Conservation (phyloP, 176 grass and related monocot genomes). For the Musa schizocarpa region DNA sequence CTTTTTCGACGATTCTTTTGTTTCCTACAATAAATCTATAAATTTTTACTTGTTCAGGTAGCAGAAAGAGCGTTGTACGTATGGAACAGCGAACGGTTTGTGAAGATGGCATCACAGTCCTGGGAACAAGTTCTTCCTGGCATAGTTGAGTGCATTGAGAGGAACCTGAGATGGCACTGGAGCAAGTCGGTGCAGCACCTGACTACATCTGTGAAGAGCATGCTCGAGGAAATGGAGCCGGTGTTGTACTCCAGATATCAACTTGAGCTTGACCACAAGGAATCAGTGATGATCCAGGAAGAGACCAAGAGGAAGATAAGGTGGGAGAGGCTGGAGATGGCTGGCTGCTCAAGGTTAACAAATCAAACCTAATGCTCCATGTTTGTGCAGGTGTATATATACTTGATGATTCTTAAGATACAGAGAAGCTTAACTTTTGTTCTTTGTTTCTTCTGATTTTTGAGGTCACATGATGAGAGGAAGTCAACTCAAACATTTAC, state of each 20-base stretch:
- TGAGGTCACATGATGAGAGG: too few species aligned
- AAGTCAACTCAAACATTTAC: too few species aligned
- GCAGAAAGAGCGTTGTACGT: slow-evolving; percentile 76
- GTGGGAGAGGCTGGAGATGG: slow-evolving; percentile 50
- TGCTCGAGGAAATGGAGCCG: slow-evolving; percentile 50
- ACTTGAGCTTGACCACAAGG: slow-evolving; percentile 22
- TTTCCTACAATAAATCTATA: not conserved
- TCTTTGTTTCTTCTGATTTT: too few species aligned
- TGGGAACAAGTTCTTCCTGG: slow-evolving; percentile 50
- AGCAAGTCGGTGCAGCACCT: slow-evolving; percentile 81
- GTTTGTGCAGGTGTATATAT: too few species aligned
- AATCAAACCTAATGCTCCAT: too few species aligned
- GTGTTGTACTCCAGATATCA: slow-evolving; percentile 42
- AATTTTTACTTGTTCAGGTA: slow-evolving; percentile 23
- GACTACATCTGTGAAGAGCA: slow-evolving; percentile 41
- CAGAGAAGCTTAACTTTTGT: too few species aligned
- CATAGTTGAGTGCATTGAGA: slow-evolving; percentile 52
- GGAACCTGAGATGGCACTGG: slow-evolving; percentile 69
- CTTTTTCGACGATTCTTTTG: too few species aligned
- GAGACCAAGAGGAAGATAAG: slow-evolving; percentile 28
- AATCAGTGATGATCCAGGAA: slow-evolving; percentile 11
- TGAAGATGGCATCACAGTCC: slow-evolving; percentile 43
- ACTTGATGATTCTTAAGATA: too few species aligned
- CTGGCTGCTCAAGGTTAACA: not conserved
- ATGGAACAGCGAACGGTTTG: slow-evolving; percentile 79